phyloP scores from a whole-genome alignment of 2,329 filamentous ascomycete genomes.

The Pseudohalonectria lignicola region DNA sequence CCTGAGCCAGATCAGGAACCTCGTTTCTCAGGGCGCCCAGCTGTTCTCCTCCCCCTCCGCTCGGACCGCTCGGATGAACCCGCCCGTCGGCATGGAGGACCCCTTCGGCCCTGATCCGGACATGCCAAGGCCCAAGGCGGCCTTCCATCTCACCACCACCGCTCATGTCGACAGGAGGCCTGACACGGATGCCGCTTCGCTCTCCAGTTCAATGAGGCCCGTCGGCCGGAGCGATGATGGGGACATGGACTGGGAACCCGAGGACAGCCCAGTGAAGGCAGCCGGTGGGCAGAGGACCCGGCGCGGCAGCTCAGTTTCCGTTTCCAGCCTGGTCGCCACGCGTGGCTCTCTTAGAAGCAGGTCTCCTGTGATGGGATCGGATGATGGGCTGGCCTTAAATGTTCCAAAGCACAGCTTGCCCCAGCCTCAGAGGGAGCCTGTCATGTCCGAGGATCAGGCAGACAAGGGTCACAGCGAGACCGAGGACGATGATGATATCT shows the following conservation, averaged over 20 bases:
- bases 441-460: neutral
- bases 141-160: conserved; percentile 2
- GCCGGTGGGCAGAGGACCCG: no score
- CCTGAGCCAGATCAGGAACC: conserved; percentile 17
- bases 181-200: neutral
- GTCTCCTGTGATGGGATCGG: no score
- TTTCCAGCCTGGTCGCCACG: conserved; percentile 4
- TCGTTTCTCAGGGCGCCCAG: conserved; percentile 18
- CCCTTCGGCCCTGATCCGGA: conserved; percentile 12
- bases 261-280: conserved; percentile 6
- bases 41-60: conserved; percentile 16
- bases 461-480: no score
- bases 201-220: conserved; percentile 19
- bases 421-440: no score
- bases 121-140: neutral
- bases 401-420: no score
- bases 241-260: conserved; percentile 33
- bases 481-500: conserved; percentile 39
- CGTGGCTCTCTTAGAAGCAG: conserved; percentile 3
- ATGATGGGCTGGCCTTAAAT: no score
- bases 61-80: conserved; percentile 1
- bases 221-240: conserved; percentile 15
- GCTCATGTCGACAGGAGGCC: neutral
- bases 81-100: conserved; percentile 9
- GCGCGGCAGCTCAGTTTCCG: conserved; percentile 6